Conservation (phyloP, 2,329 filamentous ascomycete genomes). For the Zymoseptoria tritici region DNA sequence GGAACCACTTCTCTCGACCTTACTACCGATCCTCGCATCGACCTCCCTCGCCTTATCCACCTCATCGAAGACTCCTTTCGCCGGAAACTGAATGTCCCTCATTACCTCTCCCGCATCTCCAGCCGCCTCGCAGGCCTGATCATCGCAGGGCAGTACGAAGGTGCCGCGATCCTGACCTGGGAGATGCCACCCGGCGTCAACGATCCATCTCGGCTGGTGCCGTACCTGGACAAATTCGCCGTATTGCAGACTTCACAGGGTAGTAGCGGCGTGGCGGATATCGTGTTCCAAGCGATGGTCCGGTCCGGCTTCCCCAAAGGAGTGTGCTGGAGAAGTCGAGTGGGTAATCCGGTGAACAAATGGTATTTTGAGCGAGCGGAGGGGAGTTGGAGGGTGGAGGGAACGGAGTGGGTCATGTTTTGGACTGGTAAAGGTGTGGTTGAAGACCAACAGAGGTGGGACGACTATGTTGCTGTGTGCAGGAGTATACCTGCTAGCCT, state of each 20-base stretch:
- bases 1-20: constrained; percentile 58
- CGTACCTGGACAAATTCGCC: constrained; percentile 96
- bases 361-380: constrained; percentile 94
- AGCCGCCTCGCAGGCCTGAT: constrained; percentile 82
- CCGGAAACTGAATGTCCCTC: constrained; percentile 70
- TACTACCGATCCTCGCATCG: constrained; percentile 66
- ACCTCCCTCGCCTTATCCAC: constrained; percentile 72
- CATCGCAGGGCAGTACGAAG: constrained; percentile 93
- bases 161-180: constrained; percentile 91
- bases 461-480: constrained; percentile 45
- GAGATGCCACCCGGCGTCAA: constrained; percentile 55
- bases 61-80: constrained; percentile 92
- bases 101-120: constrained; percentile 76
- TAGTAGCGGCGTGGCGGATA: constrained; percentile 76
- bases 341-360: constrained; percentile 93
- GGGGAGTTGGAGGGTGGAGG: constrained; percentile 73
- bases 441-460: constrained; percentile 37
- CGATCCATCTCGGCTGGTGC: constrained; percentile 60
- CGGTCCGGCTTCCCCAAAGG: constrained; percentile 78
- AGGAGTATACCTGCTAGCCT: constrained; percentile 42
- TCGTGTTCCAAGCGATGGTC: constrained; percentile 95
- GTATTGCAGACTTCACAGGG: constrained; percentile 84
- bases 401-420: constrained; percentile 95
- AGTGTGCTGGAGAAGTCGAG: constrained; percentile 85
- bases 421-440: constrained; percentile 69